These are phyloP conservation scores for Miamiensis avidus DNA, from an alignment of 169 alveolate genomes.

Conservation along the genomic window DNA sequence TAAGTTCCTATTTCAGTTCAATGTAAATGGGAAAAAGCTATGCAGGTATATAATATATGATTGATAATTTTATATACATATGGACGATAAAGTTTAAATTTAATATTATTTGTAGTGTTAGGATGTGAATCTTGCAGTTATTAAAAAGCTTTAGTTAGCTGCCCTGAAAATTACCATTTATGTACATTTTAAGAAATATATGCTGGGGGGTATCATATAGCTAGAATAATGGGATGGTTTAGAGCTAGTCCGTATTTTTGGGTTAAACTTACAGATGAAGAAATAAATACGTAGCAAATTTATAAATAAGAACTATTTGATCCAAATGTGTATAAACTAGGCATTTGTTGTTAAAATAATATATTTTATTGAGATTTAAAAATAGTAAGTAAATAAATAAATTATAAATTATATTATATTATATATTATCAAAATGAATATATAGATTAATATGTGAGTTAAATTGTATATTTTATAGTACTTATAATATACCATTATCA, in stretches of 20 bases:
- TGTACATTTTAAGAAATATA: slow-evolving; percentile 36
- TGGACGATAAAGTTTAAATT: neutral
- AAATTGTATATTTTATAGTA: too few species aligned
- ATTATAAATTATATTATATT: too few species aligned
- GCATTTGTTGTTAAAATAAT: too few species aligned
- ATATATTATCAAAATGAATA: too few species aligned
- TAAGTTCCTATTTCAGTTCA: neutral
- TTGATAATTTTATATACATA: neutral
- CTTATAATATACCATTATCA: too few species aligned
- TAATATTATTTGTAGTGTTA: slow-evolving; percentile 5
- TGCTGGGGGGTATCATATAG: slow-evolving; percentile 40
- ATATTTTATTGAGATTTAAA: too few species aligned
- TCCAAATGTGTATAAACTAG: too few species aligned
- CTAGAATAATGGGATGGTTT: slow-evolving; percentile 44
- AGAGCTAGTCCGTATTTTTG: slow-evolving; percentile 32
- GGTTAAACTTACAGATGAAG: too few species aligned
- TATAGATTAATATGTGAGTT: too few species aligned
- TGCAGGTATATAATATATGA: neutral
- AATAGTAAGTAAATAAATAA: too few species aligned
- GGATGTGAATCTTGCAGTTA: slow-evolving; percentile 47
- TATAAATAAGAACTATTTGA: too few species aligned
- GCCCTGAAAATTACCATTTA: slow-evolving; percentile 34
- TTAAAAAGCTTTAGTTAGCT: slow-evolving; percentile 32
- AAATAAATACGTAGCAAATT: too few species aligned
- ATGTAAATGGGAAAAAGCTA: neutral